Percentiles rank a stretch among this genome's conserved stretches.
phyloP scores from a whole-genome alignment of 768 basidiomycete genomes.

The Suillus hirtellus region DNA sequence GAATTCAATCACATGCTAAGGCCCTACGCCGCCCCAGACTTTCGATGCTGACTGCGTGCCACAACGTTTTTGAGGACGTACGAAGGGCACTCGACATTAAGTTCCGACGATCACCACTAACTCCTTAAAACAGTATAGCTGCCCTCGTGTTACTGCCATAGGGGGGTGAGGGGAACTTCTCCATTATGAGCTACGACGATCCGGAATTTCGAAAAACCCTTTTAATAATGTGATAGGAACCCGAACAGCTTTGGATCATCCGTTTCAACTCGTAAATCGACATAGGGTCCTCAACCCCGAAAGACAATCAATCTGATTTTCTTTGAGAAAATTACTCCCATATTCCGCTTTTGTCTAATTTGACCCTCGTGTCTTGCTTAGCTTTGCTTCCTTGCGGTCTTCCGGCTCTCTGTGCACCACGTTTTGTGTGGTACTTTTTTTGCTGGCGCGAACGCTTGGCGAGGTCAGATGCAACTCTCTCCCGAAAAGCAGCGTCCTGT shows the following conservation, averaged over 20 bases:
- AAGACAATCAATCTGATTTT: no score
- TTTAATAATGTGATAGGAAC: background rate
- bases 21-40: no score
- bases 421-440: slow-evolving; percentile 78
- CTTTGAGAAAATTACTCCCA: slow-evolving; percentile 48
- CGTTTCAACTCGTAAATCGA: background rate
- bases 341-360: slow-evolving; percentile 55
- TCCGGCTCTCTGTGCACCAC: slow-evolving; percentile 59
- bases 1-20: no score
- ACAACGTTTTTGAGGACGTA: background rate
- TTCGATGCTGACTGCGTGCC: background rate
- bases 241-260: background rate
- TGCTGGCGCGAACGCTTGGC: slow-evolving; percentile 63
- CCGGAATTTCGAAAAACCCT: background rate
- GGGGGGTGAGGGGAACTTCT: background rate
- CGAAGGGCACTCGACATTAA: background rate
- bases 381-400: slow-evolving; percentile 82
- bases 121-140: background rate
- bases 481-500: slow-evolving; percentile 45
- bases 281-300: no score
- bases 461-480: slow-evolving; percentile 63
- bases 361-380: slow-evolving; percentile 72
- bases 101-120: background rate
- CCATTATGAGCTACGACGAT: background rate
- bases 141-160: background rate